Conservation (phyloP, 352 stramenopile genomes). For the Phytophthora gonapodyides region DNA sequence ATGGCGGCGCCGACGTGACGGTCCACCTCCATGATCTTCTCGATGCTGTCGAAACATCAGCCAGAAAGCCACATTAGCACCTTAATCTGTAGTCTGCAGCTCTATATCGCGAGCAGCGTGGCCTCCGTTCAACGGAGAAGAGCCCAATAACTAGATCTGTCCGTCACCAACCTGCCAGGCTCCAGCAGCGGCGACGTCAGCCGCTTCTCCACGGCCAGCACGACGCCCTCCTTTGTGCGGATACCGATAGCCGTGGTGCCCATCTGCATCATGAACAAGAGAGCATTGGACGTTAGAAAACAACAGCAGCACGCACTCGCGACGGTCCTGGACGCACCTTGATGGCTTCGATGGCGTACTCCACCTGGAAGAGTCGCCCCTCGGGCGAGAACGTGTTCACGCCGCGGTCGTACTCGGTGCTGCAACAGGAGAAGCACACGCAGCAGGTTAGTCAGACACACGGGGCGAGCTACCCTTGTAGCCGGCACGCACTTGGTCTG, state of each 20-base stretch:
- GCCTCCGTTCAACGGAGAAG: too few relatives aligned
- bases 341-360: slow-evolving; percentile 99
- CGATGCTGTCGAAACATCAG: slow-evolving; percentile 80
- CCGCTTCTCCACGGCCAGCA: slow-evolving; percentile 99
- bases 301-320: neutral
- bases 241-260: slow-evolving; percentile 98
- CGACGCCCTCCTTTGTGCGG: slow-evolving; percentile 96
- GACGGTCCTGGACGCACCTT: slow-evolving; percentile 63
- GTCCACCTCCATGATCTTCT: slow-evolving; percentile 99
- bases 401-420: slow-evolving; percentile 99
- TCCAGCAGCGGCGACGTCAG: slow-evolving; percentile 97
- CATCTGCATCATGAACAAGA: slow-evolving; percentile 63
- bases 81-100: neutral
- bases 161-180: slow-evolving; percentile 68
- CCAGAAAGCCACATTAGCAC: slow-evolving; percentile 7
- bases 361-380: slow-evolving; percentile 98
- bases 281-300: neutral
- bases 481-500: slow-evolving; percentile 56
- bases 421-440: slow-evolving; percentile 24
- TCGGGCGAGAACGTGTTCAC: slow-evolving; percentile 99
- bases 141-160: neutral
- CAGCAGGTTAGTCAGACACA: neutral
- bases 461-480: neutral
- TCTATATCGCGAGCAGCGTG: neutral
- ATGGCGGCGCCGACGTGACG: slow-evolving; percentile 98